Evolutionary conservation across 768 basidiomycete species (phyloP).

Genomic region (Hemileccinum rubropunctum): DNA sequence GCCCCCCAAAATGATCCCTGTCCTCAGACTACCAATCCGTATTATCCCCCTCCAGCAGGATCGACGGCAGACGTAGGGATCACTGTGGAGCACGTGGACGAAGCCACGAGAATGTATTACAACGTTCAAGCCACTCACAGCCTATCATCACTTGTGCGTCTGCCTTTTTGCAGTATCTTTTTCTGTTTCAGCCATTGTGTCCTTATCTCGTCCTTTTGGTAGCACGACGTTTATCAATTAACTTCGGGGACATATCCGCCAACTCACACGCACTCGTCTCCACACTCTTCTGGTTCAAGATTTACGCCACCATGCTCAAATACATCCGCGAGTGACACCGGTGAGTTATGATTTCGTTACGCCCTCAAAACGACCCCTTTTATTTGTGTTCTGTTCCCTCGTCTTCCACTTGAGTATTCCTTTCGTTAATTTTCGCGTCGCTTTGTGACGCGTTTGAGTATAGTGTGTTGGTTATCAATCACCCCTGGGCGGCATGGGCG

Average conservation of each 20-base stretch:
- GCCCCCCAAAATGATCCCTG: constrained; percentile 1
- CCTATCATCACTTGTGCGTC: constrained; percentile 27
- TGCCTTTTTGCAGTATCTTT: neutral
- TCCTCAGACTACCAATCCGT: constrained; percentile 3
- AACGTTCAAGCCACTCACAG: constrained; percentile 14
- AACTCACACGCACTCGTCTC: constrained; percentile 14
- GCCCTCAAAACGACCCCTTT: neutral
- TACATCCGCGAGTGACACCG: constrained; percentile 26
- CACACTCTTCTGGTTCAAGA: constrained; percentile 17
- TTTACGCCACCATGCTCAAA: constrained; percentile 25
- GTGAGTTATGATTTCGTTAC: constrained; percentile 17
- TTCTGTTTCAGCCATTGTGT: neutral
- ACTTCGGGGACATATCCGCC: constrained; percentile 4
- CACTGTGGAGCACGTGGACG: constrained; percentile 14
- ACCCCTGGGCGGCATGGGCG: neutral
- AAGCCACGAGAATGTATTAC: constrained; percentile 11
- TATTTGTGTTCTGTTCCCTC: neutral
- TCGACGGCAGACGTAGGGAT: constrained; percentile 13
- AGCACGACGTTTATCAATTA: constrained; percentile 15
- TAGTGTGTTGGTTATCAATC: neutral
- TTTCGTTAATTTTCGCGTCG: neutral
- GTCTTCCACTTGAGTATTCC: too few species aligned
- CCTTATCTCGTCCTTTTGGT: neutral
- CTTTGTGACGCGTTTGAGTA: neutral
- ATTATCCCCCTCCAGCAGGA: neutral